Percentiles rank a stretch among this genome's conserved stretches.
These are phyloP conservation scores for Cnidoscolus chayamansa DNA, from an alignment of 441 rosid species.

Conservation along the genomic window DNA sequence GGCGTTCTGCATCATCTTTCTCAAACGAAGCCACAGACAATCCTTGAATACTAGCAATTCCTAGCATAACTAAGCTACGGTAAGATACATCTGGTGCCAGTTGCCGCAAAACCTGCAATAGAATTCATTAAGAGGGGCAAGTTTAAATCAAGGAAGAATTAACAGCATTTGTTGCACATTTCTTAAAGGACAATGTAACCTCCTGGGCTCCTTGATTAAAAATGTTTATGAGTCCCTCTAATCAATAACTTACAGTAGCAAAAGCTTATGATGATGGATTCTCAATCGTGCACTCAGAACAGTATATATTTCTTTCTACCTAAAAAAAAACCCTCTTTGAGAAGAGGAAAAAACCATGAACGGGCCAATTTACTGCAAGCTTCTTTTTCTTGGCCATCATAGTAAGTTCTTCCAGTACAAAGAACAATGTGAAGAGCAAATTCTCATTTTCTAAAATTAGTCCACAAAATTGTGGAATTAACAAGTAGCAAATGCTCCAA, in stretches of 20 bases:
- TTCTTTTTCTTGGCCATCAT: neutral
- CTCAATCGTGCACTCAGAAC: too few relatives aligned
- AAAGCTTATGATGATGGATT: neutral
- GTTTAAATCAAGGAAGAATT: slow-evolving; percentile 1
- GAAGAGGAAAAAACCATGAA: neutral
- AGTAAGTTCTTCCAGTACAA: neutral
- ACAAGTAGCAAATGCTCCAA: neutral
- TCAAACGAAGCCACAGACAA: slow-evolving; percentile 93
- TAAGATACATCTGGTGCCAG: slow-evolving; percentile 84
- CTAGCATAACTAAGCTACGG: slow-evolving; percentile 83
- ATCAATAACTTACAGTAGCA: too few relatives aligned
- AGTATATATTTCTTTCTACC: neutral
- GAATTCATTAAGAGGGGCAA: slow-evolving; percentile 5
- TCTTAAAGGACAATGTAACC: neutral
- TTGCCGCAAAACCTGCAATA: slow-evolving; percentile 77
- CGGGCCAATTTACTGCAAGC: neutral
- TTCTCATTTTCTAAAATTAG: neutral
- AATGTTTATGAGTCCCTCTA: neutral
- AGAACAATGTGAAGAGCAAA: neutral
- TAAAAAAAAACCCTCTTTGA: too few relatives aligned
- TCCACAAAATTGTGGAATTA: neutral
- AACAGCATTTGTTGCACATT: neutral
- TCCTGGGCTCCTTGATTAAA: neutral
- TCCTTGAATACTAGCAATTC: slow-evolving; percentile 94
- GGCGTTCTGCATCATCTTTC: slow-evolving; percentile 87